A percentile compares a stretch with the other conserved stretches of the same genome.
Conservation (phyloP, 2,329 filamentous ascomycete genomes). For the Hawksworthiomyces lignivorus region DNA sequence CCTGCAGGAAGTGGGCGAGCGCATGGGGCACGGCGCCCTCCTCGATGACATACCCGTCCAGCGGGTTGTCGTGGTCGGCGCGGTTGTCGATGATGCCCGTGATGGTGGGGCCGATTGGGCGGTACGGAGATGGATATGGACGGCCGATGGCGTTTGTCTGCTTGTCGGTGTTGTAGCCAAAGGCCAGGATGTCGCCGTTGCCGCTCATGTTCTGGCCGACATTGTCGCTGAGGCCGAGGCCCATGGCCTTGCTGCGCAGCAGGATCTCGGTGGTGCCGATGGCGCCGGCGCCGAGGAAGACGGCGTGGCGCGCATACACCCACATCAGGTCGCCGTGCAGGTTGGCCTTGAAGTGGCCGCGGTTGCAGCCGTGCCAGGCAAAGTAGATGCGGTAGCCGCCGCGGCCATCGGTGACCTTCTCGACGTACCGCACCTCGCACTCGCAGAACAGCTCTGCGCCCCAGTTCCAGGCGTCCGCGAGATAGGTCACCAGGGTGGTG, state of each 20-base stretch:
- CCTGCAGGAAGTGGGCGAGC: constrained; percentile 47
- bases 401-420: constrained; percentile 36
- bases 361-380: constrained; percentile 53
- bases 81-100: constrained; percentile 55
- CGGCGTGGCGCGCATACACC: constrained; percentile 57
- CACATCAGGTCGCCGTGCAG: constrained; percentile 56
- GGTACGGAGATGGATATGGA: constrained; percentile 38
- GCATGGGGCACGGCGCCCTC: constrained; percentile 55
- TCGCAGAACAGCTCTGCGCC: constrained; percentile 65
- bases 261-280: constrained; percentile 61
- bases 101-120: constrained; percentile 54
- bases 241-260: constrained; percentile 50
- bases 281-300: constrained; percentile 59
- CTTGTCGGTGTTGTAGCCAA: constrained; percentile 55
- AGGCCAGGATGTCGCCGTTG: constrained; percentile 59
- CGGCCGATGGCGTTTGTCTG: constrained; percentile 49
- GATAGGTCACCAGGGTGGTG: constrained; percentile 57
- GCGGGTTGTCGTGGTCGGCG: constrained; percentile 40
- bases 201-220: constrained; percentile 56
- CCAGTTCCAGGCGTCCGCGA: constrained; percentile 65
- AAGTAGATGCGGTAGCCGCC: constrained; percentile 58
- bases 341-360: constrained; percentile 46
- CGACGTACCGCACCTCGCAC: constrained; percentile 57
- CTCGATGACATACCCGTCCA: constrained; percentile 57
- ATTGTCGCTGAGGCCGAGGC: constrained; percentile 47